Evolutionary conservation across 345 rosid genomes (phyloP), one percentile per base, ranked within the genome.

Genomic region (Noccaea caerulescens): DNA sequence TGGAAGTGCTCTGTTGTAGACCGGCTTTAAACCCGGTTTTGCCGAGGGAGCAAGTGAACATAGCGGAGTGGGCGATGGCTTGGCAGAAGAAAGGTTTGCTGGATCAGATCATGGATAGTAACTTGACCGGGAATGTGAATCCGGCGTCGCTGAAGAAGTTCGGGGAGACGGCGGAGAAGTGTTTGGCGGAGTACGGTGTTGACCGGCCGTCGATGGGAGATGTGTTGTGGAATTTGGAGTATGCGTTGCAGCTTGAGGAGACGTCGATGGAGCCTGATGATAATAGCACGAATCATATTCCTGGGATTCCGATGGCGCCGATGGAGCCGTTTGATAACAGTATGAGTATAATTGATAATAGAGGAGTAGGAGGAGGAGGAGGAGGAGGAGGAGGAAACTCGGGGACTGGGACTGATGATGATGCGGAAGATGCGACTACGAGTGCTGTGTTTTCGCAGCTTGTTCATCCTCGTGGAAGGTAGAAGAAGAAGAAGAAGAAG

Each of bases 151-250:
- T 95, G 4, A 95, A 90, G 82, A 95, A 95, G 79, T 90, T 80
- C 0, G 98, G 97, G 32, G 99, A 95, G 83, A 92, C 99, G 2
- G 97, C 99, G 6, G 98, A 92, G 90, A 95, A 95, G 66, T 95
- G 99, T 75, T 78, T 95, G 32, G 96, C 97, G 4, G 99, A 95
- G 77, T 79, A 95, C 14, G 98, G 99, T 0, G 87, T 90, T 20
- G 99, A 95, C 59, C 68, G 99, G 75, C 99, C 99, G 20, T 80
- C 98, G 0, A 95, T 95, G 97, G 99, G 99, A 68, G 99, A 95
- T 66, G 99, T 95, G 5, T 58, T 95, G 74, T 95, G 99, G 99
- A 94, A 92, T 63, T 84, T 95, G 12, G 99, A 95, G 32, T 95
- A 92, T 55, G 98, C 97, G 36, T 84, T 92, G 43, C 97, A 95